phyloP scores from a whole-genome alignment of 495 filamentous ascomycete species.

The Thozetella sp. region DNA sequence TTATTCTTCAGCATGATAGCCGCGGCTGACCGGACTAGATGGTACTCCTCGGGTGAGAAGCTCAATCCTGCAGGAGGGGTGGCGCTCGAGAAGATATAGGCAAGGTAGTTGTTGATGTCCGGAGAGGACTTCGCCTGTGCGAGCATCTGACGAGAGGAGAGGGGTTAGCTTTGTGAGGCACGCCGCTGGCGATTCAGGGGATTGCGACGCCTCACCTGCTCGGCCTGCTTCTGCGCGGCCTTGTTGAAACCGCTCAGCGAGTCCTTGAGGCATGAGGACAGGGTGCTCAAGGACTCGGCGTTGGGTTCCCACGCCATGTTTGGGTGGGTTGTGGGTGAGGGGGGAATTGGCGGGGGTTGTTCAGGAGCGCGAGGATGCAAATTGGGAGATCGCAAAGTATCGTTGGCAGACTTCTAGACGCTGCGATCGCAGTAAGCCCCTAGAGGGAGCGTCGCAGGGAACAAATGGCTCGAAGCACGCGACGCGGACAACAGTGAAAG shows the following conservation, averaged over 20 bases:
- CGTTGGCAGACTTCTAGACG: background rate
- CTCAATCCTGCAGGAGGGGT: slow-evolving; percentile 59
- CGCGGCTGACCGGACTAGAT: slow-evolving; percentile 80
- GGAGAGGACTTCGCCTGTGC: slow-evolving; percentile 85
- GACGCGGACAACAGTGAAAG: background rate
- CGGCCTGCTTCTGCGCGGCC: slow-evolving; percentile 80
- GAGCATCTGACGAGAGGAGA: slow-evolving; percentile 71
- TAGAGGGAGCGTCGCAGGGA: background rate
- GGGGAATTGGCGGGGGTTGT: background rate
- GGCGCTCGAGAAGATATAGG: slow-evolving; percentile 80
- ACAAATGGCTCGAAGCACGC: background rate
- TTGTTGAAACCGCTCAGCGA: slow-evolving; percentile 84
- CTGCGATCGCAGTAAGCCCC: background rate
- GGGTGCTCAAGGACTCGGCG: slow-evolving; percentile 81
- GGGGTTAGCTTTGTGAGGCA: slow-evolving; percentile 20
- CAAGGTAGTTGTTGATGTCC: slow-evolving; percentile 96
- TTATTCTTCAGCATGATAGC: slow-evolving; percentile 96
- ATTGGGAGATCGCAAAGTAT: background rate
- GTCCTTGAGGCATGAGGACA: slow-evolving; percentile 86
- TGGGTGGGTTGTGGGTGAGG: slow-evolving; percentile 19
- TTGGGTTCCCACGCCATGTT: slow-evolving; percentile 94
- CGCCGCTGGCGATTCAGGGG: too few relatives aligned
- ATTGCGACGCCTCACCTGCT: slow-evolving; percentile 54
- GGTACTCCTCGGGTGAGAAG: slow-evolving; percentile 60
- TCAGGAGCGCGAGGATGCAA: slow-evolving; percentile 4